Evolutionary conservation across 1,139 yeast species (phyloP), one percentile per base, ranked within the genome.

Genomic region (Saccharomyces hybrid): DNA sequence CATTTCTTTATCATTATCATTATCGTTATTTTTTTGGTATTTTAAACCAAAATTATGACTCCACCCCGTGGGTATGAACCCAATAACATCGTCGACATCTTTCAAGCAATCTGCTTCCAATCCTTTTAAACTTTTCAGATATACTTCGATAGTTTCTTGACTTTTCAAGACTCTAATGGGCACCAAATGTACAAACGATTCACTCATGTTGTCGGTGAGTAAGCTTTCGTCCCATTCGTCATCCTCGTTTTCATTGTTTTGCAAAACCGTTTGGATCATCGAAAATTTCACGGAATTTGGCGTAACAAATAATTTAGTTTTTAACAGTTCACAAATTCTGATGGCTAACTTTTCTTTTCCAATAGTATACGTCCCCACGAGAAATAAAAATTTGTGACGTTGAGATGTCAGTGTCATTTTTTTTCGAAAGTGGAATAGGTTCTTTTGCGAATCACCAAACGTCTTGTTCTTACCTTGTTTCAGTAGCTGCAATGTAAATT

Each of bases 31-130:
- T 30, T 44, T 42, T n/a, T 50, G 48, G 11, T 13, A 54, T 51
- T 52, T 50, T 53, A 20, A 53, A 56, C 60, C 63, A 62, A 31
- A 31, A 28, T 52, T 55, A 54, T 61, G 63, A 25, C 61, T 75
- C 97, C 97, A 91, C 0, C 97, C 98, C 0, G 97, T 89, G 0
- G 97, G 97, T 41, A 82, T 70, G 31, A 86, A 68, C 0, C 87
- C 90, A 26, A 86, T 74, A 50, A 87, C 77, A 34, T 84, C 74
- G 56, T 80, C 82, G 28, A 32, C 34, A 14, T 46, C 27, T n/a
- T 41, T 50, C 25, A 38, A 9, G 44, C 16, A 32, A 6, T 25
- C 14, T 11, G 34, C n/a, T 13, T 32, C 54, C 69, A 67, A 32
- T 26, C 72, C 70, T 46, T 73, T 73, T 57, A 80, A 79, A 34